Evolutionary conservation across 2,329 filamentous ascomycete genomes (phyloP).

Genomic region (Rhexocercosporidium sp.): DNA sequence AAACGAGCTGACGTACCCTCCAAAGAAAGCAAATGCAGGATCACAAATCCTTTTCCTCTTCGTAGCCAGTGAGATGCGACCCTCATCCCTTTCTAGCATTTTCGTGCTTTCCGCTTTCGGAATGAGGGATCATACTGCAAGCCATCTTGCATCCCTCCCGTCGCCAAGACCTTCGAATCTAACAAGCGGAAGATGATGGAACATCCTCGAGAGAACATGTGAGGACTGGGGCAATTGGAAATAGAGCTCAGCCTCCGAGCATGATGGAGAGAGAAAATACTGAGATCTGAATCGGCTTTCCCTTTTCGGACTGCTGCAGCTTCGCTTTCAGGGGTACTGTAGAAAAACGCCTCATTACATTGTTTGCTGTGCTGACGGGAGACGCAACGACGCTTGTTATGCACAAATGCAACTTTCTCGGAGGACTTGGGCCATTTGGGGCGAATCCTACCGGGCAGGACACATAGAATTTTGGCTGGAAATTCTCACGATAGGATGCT

Average conservation of each 20-base stretch:
- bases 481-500: too few species aligned
- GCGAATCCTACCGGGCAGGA: background rate
- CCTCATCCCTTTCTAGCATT: too few species aligned
- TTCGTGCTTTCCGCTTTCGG: background rate
- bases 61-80: background rate
- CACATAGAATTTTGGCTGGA: too few species aligned
- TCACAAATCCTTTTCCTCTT: background rate
- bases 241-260: background rate
- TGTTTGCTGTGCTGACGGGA: conserved; percentile 3
- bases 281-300: background rate
- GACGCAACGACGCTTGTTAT: background rate
- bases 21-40: background rate
- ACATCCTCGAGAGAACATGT: background rate
- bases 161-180: background rate
- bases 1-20: background rate
- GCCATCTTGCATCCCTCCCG: conserved; percentile 5
- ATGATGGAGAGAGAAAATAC: background rate
- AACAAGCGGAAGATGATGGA: background rate
- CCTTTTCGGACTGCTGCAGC: background rate
- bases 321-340: background rate
- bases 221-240: background rate
- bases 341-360: background rate
- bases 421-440: background rate
- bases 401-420: background rate
- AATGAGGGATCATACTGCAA: background rate